phyloP scores from a whole-genome alignment of 495 filamentous ascomycete species.

The Tuber borchii region DNA sequence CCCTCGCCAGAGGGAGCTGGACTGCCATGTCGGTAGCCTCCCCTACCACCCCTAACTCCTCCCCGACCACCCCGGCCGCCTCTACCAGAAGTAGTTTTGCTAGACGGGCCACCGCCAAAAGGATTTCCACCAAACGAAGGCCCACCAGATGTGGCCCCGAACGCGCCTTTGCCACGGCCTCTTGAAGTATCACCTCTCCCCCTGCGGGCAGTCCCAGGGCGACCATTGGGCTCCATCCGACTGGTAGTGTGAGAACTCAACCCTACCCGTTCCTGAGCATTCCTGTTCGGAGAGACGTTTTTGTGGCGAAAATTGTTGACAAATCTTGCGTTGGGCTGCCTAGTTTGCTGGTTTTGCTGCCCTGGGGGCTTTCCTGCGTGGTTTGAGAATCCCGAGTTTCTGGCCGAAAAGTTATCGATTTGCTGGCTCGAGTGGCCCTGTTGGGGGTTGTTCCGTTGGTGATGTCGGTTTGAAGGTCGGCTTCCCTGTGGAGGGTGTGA shows the following conservation, averaged over 20 bases:
- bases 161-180: slow-evolving; percentile 21
- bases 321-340: background rate
- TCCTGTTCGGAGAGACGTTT: background rate
- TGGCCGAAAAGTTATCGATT: background rate
- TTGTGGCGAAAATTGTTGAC: background rate
- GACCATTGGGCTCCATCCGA: slow-evolving; percentile 3
- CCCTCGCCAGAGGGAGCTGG: background rate
- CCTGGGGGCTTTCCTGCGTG: background rate
- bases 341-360: background rate
- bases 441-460: background rate
- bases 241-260: background rate
- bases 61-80: background rate
- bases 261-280: background rate
- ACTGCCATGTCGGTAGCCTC: background rate
- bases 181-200: slow-evolving; percentile 22
- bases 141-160: background rate
- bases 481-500: background rate
- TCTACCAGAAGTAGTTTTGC: background rate
- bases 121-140: background rate
- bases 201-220: slow-evolving; percentile 9
- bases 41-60: background rate
- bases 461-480: background rate
- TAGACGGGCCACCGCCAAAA: background rate
- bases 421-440: background rate
- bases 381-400: background rate